These are phyloP conservation scores for Aspergillus ruber DNA, from an alignment of 2,329 filamentous ascomycete species.

Conservation along the genomic window DNA sequence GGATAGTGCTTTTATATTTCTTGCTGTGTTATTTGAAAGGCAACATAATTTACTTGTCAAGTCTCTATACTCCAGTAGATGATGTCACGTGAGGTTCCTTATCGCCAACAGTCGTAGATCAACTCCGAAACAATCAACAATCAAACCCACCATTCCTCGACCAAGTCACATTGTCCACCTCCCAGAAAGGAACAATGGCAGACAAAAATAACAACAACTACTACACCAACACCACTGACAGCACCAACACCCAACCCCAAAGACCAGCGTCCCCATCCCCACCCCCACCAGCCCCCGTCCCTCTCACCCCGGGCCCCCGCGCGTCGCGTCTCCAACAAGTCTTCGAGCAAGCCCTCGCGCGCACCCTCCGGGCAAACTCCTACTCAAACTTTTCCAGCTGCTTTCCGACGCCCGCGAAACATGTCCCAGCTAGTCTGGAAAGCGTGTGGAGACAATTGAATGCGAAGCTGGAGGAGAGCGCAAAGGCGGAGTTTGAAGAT, in stretches of 20 bases:
- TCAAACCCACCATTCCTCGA: slow-evolving; percentile 1
- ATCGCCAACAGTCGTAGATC: not conserved
- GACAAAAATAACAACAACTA: slow-evolving; percentile 6
- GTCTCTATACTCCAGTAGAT: no score
- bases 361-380: slow-evolving; percentile 55
- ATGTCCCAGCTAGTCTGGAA: slow-evolving; percentile 52
- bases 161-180: not conserved
- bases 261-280: slow-evolving; percentile 43
- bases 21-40: not conserved
- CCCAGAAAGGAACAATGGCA: slow-evolving; percentile 14
- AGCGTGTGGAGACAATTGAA: slow-evolving; percentile 54
- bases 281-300: slow-evolving; percentile 46
- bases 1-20: not conserved
- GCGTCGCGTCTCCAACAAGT: slow-evolving; percentile 55
- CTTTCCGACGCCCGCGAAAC: slow-evolving; percentile 56
- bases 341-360: slow-evolving; percentile 53
- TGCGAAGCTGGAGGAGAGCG: slow-evolving; percentile 51
- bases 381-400: slow-evolving; percentile 58
- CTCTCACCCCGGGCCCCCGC: slow-evolving; percentile 53
- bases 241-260: slow-evolving; percentile 8
- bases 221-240: slow-evolving; percentile 6
- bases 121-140: not conserved
- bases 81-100: no score
- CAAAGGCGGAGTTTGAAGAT: slow-evolving; percentile 55
- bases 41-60: no score